A percentile compares a stretch with the other conserved stretches of the same genome.
phyloP scores from a whole-genome alignment of 192 early-diverging fungal genomes.

The Linnemannia exigua region DNA sequence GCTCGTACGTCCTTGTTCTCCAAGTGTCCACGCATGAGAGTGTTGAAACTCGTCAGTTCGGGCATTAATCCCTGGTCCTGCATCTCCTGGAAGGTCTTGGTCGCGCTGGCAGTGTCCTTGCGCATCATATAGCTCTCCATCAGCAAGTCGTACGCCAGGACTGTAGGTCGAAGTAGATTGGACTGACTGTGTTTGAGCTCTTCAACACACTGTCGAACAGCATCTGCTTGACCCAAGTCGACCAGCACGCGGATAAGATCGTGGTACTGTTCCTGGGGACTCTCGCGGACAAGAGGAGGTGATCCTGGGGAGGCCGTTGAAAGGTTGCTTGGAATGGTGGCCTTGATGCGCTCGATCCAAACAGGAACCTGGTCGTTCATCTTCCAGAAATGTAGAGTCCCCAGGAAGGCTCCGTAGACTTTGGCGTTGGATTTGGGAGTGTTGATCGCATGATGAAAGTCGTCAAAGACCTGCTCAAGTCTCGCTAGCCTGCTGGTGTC shows the following conservation, averaged over 20 bases:
- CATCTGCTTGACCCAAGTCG: constrained; percentile 17
- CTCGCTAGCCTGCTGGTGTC: not conserved
- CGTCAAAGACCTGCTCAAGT: constrained; percentile 40
- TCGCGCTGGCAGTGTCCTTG: constrained; percentile 19
- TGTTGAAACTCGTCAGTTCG: constrained; percentile 45
- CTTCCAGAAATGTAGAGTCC: constrained; percentile 37
- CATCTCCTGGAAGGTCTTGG: constrained; percentile 41
- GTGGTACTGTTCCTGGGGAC: constrained; percentile 47
- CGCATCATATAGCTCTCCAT: constrained; percentile 24
- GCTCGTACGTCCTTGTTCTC: constrained; percentile 38
- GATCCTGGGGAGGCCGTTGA: not conserved
- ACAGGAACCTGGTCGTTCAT: constrained; percentile 12
- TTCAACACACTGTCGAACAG: constrained; percentile 30
- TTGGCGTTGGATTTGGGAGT: constrained; percentile 38
- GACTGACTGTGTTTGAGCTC: constrained; percentile 32
- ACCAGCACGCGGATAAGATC: constrained; percentile 40
- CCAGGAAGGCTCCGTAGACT: constrained; percentile 36
- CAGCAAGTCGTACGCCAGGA: constrained; percentile 31
- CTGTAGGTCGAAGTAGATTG: constrained; percentile 13
- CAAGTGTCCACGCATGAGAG: constrained; percentile 30
- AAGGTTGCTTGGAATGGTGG: constrained; percentile 1
- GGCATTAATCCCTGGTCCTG: constrained; percentile 26
- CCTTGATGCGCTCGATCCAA: constrained; percentile 33
- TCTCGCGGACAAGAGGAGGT: not conserved
- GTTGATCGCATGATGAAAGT: constrained; percentile 30